Evolutionary conservation across 306 rosid genomes (phyloP), one percentile per base, ranked within the genome.

Genomic region (Bauhinia variegata): DNA sequence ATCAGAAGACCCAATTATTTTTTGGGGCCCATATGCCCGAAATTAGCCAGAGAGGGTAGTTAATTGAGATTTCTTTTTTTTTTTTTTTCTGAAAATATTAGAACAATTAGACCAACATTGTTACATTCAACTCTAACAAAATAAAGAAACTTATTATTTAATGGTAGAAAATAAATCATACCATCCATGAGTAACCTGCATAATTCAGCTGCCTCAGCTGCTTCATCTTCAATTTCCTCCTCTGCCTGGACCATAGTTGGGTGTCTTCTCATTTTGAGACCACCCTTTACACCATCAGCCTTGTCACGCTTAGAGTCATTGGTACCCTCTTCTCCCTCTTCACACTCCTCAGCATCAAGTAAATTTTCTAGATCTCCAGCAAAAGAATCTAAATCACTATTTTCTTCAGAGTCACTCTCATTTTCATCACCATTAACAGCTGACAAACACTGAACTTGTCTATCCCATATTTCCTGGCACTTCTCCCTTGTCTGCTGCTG

Each of bases 381-480:
- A 86, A 89, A 93, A 62, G 97, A 93, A 85, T 93, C 98, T 16
- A 93, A 81, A 78, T 93, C 98, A 55, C 98, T 93, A 69, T 93
- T 89, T 66, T 75, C 96, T 75, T 93, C 98, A 28, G 96, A 92
- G 73, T 93, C 98, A 12, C 96, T 89, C 72, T 86, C 98, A 56
- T 87, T 84, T 79, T 89, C 96, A 68, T 89, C 96, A 44, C 91
- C 89, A 71, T 79, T 87, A 50, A 82, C 72, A 69, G 91, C 83
- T 61, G 89, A 75, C 77, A 93, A 88, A 77, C 88, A 83, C 85
- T 89, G 97, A 75, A 73, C 68, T 83, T 89, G 98, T 14, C 97
- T 81, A 57, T 93, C 98, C 98, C 98, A 93, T 73, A 93, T 89
- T 75, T 93, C 97, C 73, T 93, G 98, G 81, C 98, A 93, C 84